These are phyloP conservation scores for Prunus yedoensis DNA, from an alignment of 331 rosid species.

Conservation along the genomic window DNA sequence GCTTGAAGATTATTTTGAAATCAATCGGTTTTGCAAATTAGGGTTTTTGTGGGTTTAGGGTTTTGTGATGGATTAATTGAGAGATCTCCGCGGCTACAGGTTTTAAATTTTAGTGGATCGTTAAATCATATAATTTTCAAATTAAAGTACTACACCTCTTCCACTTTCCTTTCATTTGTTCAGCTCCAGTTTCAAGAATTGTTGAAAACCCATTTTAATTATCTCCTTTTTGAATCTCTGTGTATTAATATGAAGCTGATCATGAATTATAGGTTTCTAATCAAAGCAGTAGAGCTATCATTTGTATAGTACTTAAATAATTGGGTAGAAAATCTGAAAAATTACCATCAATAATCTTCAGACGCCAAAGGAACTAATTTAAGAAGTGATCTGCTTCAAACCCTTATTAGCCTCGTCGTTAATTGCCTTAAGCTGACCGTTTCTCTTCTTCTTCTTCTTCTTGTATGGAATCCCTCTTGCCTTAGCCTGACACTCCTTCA, in stretches of 20 bases:
- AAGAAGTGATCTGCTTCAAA: too few relatives aligned
- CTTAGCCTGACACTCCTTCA: too few relatives aligned
- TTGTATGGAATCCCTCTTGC: too few relatives aligned
- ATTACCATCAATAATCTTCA: too few relatives aligned
- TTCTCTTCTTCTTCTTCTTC: too few relatives aligned
- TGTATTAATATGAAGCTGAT: background rate
- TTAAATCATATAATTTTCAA: background rate
- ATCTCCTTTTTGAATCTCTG: background rate
- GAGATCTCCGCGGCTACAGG: background rate
- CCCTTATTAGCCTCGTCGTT: too few relatives aligned
- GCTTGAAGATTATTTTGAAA: background rate
- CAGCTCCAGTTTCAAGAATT: background rate
- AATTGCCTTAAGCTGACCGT: too few relatives aligned
- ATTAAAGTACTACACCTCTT: background rate
- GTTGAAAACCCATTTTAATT: background rate
- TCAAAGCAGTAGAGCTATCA: background rate
- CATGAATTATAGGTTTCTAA: background rate
- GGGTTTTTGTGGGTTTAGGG: conserved; percentile 12
- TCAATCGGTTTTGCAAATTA: background rate
- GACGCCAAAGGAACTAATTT: too few relatives aligned
- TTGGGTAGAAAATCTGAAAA: too few relatives aligned
- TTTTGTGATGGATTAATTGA: conserved; percentile 4
- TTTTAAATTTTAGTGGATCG: background rate
- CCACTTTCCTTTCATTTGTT: background rate
- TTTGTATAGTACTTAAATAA: too few relatives aligned